A percentile compares a stretch with the other conserved stretches of the same genome.
phyloP scores from a whole-genome alignment of 2,329 filamentous ascomycete species.

The Neonectria ditissima region DNA sequence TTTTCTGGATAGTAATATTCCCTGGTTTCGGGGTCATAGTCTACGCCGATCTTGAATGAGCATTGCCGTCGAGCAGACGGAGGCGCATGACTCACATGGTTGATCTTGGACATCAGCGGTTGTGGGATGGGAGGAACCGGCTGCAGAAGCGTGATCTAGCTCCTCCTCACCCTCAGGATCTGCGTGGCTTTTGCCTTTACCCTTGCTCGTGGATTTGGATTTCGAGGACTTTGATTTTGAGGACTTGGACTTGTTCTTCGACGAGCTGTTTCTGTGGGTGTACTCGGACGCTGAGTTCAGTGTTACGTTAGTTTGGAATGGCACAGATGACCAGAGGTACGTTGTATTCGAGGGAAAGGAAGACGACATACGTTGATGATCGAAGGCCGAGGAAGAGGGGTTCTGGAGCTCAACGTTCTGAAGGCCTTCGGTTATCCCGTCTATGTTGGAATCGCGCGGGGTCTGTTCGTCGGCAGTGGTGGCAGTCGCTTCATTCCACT shows the following conservation, averaged over 20 bases:
- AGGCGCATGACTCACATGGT: slow-evolving; percentile 15
- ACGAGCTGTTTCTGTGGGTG: slow-evolving; percentile 30
- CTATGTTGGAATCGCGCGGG: slow-evolving; percentile 42
- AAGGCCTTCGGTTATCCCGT: slow-evolving; percentile 41
- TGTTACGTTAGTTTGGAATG: slow-evolving; percentile 27
- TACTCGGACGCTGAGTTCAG: slow-evolving; percentile 35
- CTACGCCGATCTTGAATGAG: slow-evolving; percentile 23
- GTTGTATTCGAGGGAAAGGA: not conserved
- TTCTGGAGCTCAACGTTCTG: slow-evolving; percentile 34
- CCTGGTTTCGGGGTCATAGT: slow-evolving; percentile 8
- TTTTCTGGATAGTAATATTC: slow-evolving; percentile 17
- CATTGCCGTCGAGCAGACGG: not conserved
- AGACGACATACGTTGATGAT: slow-evolving; percentile 38
- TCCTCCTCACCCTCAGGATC: slow-evolving; percentile 34
- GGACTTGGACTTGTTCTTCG: slow-evolving; percentile 31
- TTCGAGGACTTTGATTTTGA: slow-evolving; percentile 33
- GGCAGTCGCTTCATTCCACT: slow-evolving; percentile 40
- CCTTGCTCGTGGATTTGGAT: slow-evolving; percentile 34
- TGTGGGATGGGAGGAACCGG: not conserved
- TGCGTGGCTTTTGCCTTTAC: slow-evolving; percentile 38
- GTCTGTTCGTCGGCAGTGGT: slow-evolving; percentile 31
- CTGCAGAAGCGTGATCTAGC: slow-evolving; percentile 18
- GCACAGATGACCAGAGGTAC: not conserved
- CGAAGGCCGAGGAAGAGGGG: slow-evolving; percentile 31
- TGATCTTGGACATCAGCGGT: not conserved